Evolutionary conservation across 2,329 filamentous ascomycete species (phyloP).

Genomic region (Raffaelea deltoideospora): DNA sequence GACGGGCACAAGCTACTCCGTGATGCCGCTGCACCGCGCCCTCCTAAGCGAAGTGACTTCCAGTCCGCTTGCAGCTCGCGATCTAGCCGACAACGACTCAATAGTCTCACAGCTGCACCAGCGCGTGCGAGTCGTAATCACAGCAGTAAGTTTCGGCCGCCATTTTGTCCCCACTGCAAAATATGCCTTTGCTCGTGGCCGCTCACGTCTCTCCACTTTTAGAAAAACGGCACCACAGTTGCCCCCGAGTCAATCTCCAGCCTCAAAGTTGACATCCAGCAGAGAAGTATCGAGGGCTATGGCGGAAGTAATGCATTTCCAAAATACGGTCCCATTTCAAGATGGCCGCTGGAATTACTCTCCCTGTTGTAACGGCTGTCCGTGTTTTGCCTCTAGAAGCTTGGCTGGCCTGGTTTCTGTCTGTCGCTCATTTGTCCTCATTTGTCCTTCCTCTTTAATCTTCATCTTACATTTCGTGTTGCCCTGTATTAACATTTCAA

Average conservation of each 20-base stretch:
- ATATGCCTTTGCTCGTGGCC: too few species aligned
- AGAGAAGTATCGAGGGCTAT: slow-evolving; percentile 10
- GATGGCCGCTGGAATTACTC: background rate
- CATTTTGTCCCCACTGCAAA: background rate
- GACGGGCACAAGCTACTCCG: slow-evolving; percentile 16
- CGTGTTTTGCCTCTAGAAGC: too few species aligned
- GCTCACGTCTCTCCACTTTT: background rate
- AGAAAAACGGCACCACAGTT: slow-evolving; percentile 19
- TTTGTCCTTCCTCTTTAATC: too few species aligned
- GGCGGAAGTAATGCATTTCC: slow-evolving; percentile 11
- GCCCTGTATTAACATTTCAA: too few species aligned
- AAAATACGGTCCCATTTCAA: slow-evolving; percentile 7
- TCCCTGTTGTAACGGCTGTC: too few species aligned
- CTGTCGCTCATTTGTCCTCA: too few species aligned
- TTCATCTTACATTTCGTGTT: too few species aligned
- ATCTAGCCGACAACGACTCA: slow-evolving; percentile 2
- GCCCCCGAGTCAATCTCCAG: slow-evolving; percentile 16
- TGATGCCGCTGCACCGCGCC: slow-evolving; percentile 15
- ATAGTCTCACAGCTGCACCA: slow-evolving; percentile 19
- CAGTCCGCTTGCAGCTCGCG: background rate
- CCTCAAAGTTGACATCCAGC: slow-evolving; percentile 21
- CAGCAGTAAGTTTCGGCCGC: slow-evolving; percentile 8
- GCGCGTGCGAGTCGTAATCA: slow-evolving; percentile 11
- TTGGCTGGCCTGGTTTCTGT: too few species aligned
- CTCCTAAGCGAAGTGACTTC: slow-evolving; percentile 3